These are phyloP conservation scores for Trypanosoma lewisi DNA, from an alignment of 208 protist genomes.

Conservation along the genomic window DNA sequence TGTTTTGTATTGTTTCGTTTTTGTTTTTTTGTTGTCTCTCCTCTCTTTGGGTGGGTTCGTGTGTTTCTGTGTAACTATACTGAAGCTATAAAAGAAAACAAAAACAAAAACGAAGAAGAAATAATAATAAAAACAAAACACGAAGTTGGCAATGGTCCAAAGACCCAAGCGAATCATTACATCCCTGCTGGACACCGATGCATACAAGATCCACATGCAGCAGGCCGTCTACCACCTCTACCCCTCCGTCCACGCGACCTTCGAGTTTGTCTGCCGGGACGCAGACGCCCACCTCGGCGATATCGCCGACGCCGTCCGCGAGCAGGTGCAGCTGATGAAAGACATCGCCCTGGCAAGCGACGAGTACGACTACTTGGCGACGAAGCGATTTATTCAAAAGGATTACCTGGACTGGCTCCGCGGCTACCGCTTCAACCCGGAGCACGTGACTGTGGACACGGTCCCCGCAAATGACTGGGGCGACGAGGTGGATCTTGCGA, in stretches of 20 bases:
- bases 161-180: constrained; percentile 56
- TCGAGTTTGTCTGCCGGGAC: constrained; percentile 81
- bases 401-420: constrained; percentile 84
- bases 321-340: constrained; percentile 53
- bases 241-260: constrained; percentile 40
- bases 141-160: too few species aligned
- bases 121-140: too few species aligned
- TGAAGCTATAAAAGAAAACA: too few species aligned
- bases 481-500: constrained; percentile 46
- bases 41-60: too few species aligned
- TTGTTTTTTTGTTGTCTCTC: too few species aligned
- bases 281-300: constrained; percentile 67
- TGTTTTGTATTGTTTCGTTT: too few species aligned
- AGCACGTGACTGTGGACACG: constrained; percentile 62
- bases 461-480: constrained; percentile 34
- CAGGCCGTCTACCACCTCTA: constrained; percentile 82
- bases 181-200: constrained; percentile 85
- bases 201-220: constrained; percentile 91
- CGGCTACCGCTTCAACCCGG: constrained; percentile 73
- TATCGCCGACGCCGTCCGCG: constrained; percentile 53
- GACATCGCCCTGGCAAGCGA: constrained; percentile 48
- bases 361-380: constrained; percentile 66
- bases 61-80: too few species aligned
- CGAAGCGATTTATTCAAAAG: constrained; percentile 62
- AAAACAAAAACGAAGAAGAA: background rate